Base-by-base conservation (phyloP, 495 filamentous ascomycete genomes). In the Penicillium canariense region DNA sequence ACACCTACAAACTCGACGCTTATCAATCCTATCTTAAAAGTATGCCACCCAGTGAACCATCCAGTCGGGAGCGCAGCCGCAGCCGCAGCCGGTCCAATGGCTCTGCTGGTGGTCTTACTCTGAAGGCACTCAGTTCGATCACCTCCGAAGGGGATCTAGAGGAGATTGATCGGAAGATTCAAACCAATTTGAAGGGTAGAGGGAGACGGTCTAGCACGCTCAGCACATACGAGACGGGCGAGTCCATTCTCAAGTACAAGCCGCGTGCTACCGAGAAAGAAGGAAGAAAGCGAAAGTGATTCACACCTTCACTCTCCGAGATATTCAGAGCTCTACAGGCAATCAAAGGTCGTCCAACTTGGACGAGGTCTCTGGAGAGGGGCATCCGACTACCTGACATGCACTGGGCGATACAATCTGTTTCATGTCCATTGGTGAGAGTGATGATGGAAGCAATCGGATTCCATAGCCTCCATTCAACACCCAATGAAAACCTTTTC, bases 91-190 rank as follows among this genome's bases (percentile, higher is more conserved):
- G 69, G 49, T 74, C 72, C 1, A 72, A 68, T 49, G 80, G 79
- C 15, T 79, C 79, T 8, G 68, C 68, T 14, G 74, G 68, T 4
- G 82, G 76, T 0, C 68, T 69, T 48, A 76, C 77, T 35, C 76
- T 81, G 7, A 86, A 90, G 59, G 75, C 80, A 3, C 68, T 93
- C 8, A 81, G 80, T 52, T 75, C 74, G 2, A 84, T 96, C 58
- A 91, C 83, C 44, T 79, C 81, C 2, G 68, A 91, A 27, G 83
- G 88, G 54, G 78, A 78, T 9, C 81, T 95, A 48, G 83, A 89
- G 40, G 85, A 91, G 65, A 89, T 93, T 5, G 88, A 84, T 62
- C 78, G 78, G 68, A 90, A 86, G 77, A 91, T 96, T 52, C 71
- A 84, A 27, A 87, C 86, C 15, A 48, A 59, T 28, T 89, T 95